Percentiles rank a stretch among this genome's conserved stretches.
phyloP scores from a whole-genome alignment of 2,329 filamentous ascomycete genomes.

The Paracamarosporium sp. region DNA sequence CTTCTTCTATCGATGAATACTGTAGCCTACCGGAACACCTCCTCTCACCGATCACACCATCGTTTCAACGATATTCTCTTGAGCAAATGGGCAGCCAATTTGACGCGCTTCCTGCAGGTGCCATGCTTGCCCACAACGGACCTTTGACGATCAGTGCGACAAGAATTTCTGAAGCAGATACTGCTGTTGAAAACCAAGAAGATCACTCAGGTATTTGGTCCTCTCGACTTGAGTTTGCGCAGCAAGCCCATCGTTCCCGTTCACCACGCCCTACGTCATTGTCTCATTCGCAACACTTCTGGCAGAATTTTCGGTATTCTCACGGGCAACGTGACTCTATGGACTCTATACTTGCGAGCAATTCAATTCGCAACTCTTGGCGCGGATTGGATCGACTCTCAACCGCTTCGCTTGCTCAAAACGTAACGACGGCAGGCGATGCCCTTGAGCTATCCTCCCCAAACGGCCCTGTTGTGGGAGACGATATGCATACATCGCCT shows the following conservation, averaged over 20 bases:
- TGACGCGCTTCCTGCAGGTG: background rate
- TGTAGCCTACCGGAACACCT: conserved; percentile 6
- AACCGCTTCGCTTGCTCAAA: background rate
- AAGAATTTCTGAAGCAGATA: conserved; percentile 11
- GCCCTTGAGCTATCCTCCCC: background rate
- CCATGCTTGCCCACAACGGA: conserved; percentile 1
- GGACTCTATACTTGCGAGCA: conserved; percentile 2
- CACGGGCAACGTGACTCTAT: background rate
- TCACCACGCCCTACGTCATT: conserved; percentile 9
- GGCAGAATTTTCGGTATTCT: background rate
- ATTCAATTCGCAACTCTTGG: background rate
- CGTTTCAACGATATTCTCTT: background rate
- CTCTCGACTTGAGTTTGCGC: conserved; percentile 3
- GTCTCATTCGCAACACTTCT: background rate
- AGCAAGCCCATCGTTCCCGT: conserved; percentile 1
- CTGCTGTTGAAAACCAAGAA: conserved; percentile 3
- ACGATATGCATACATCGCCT: background rate
- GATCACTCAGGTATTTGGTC: background rate
- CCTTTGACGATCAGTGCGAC: conserved; percentile 10
- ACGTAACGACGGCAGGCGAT: background rate
- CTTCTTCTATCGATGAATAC: conserved; percentile 11
- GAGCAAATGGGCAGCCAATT: conserved; percentile 12
- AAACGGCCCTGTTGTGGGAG: background rate
- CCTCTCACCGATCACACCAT: background rate
- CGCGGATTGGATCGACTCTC: conserved; percentile 4